Evolutionary conservation across 2,329 filamentous ascomycete species (phyloP).

Genomic region (Fusarium guadeloupense): DNA sequence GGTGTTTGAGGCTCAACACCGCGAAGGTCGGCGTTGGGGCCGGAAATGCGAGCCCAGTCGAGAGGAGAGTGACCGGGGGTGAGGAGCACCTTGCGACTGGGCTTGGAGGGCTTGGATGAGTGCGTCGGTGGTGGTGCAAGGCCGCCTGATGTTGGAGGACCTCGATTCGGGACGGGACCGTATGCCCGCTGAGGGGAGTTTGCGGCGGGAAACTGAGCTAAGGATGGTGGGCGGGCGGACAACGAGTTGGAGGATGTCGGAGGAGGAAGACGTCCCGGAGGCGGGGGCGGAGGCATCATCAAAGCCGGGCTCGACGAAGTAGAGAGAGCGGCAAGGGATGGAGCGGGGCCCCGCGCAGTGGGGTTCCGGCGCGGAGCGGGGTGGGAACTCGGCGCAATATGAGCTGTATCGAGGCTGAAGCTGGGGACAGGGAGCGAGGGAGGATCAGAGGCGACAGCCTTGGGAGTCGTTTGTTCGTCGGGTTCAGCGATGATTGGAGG

Average conservation of each 20-base stretch:
- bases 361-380: slow-evolving; percentile 22
- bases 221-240: slow-evolving; percentile 45
- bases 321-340: slow-evolving; percentile 16
- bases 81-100: slow-evolving; percentile 77
- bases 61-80: slow-evolving; percentile 93
- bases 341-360: slow-evolving; percentile 28
- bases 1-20: slow-evolving; percentile 62
- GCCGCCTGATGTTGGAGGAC: slow-evolving; percentile 46
- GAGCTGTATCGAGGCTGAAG: slow-evolving; percentile 55
- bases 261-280: slow-evolving; percentile 33
- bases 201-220: slow-evolving; percentile 58
- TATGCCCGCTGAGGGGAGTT: slow-evolving; percentile 63
- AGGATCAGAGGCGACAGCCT: slow-evolving; percentile 49
- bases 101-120: slow-evolving; percentile 61
- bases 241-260: slow-evolving; percentile 37
- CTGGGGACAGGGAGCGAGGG: slow-evolving; percentile 52
- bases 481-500: slow-evolving; percentile 39
- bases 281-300: slow-evolving; percentile 46
- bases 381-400: slow-evolving; percentile 35
- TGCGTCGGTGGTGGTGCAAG: slow-evolving; percentile 67
- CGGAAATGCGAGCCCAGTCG: slow-evolving; percentile 88
- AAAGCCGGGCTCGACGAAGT: slow-evolving; percentile 15
- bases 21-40: slow-evolving; percentile 73
- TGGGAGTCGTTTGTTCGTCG: slow-evolving; percentile 62
- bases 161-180: slow-evolving; percentile 55